Base-by-base conservation (phyloP, 2,329 filamentous ascomycete genomes). In the Aschersonia sp. region DNA sequence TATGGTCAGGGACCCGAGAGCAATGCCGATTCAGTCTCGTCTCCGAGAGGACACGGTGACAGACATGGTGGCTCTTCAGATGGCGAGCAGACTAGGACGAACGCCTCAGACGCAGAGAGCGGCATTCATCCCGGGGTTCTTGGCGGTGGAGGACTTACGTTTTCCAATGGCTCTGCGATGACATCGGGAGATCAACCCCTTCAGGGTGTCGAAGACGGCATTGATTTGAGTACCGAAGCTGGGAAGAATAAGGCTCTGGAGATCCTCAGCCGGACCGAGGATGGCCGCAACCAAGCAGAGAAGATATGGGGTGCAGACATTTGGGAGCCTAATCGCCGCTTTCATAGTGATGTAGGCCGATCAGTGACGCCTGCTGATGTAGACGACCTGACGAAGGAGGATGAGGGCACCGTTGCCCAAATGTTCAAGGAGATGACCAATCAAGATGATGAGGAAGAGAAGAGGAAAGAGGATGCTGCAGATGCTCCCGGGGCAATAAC, bases 391-490 rank as follows among this genome's bases (percentile, higher is more conserved):
- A 58, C 59, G 51, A 64, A 60, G 47, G 55, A 61, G 5, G 68
- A 70, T 37, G 71, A 72, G 14, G 67, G 65, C 42, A 72, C 70
- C 30, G 71, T 73, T 4, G 71, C 75, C 48, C 70, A 69, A 53
- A 76, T 78, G 71, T 76, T 77, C 56, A 65, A 70, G 43, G 73
- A 76, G 42, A 67, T 78, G 53, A 75, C 72, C 4, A 74, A 76
- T 49, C 67, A 71, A 49, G 70, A 73, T 12, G 70, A 75, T 30
- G 72, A 74, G 5, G 68, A 71, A 11, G 61, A 63, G 72, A 74
- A 5, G 68, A 71, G 10, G 61, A 63, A 71, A 49, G 69, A 73
- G 12, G 70, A 75, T 30, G 72, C 73, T 4, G 68, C 71, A 12
- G 62, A 63, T 32, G 47, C 50, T n/a, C 60, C 64, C 32, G 58